Conservation (phyloP, 2,329 filamentous ascomycete genomes). For the Teratosphaeria pseudoeucalypti region DNA sequence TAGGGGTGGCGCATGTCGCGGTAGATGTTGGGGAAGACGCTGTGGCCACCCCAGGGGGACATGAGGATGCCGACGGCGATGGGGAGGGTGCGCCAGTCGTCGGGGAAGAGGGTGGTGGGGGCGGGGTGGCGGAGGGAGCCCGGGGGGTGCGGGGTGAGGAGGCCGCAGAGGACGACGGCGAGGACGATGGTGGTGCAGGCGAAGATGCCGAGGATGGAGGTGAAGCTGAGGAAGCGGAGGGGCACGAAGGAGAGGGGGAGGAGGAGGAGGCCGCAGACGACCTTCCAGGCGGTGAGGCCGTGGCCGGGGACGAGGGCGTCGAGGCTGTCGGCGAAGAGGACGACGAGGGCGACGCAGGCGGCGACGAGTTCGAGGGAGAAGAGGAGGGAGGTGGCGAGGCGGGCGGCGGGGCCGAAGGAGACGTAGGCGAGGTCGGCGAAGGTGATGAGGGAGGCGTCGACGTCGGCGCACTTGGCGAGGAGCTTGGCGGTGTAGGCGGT, state of each 20-base stretch:
- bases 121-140: slow-evolving; percentile 78
- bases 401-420: slow-evolving; percentile 73
- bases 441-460: slow-evolving; percentile 75
- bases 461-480: slow-evolving; percentile 77
- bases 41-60: slow-evolving; percentile 64
- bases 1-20: slow-evolving; percentile 49
- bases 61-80: slow-evolving; percentile 85
- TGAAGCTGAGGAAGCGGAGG: slow-evolving; percentile 74
- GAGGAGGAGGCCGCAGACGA: slow-evolving; percentile 67
- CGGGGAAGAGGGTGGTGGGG: slow-evolving; percentile 68
- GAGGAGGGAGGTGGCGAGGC: slow-evolving; percentile 70
- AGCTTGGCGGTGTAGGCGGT: slow-evolving; percentile 81
- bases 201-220: slow-evolving; percentile 84
- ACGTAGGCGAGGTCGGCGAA: slow-evolving; percentile 91
- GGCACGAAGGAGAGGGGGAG: slow-evolving; percentile 78
- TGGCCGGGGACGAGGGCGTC: slow-evolving; percentile 64
- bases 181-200: slow-evolving; percentile 80
- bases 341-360: slow-evolving; percentile 78
- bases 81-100: slow-evolving; percentile 77
- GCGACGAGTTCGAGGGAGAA: slow-evolving; percentile 83
- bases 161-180: slow-evolving; percentile 74
- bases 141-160: slow-evolving; percentile 66
- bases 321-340: slow-evolving; percentile 92
- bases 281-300: slow-evolving; percentile 67
- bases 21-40: slow-evolving; percentile 73